A percentile compares a stretch with the other conserved stretches of the same genome.
These are phyloP conservation scores for Haematococcus sp. DNA, from an alignment of 139 green algal genomes.

Conservation along the genomic window DNA sequence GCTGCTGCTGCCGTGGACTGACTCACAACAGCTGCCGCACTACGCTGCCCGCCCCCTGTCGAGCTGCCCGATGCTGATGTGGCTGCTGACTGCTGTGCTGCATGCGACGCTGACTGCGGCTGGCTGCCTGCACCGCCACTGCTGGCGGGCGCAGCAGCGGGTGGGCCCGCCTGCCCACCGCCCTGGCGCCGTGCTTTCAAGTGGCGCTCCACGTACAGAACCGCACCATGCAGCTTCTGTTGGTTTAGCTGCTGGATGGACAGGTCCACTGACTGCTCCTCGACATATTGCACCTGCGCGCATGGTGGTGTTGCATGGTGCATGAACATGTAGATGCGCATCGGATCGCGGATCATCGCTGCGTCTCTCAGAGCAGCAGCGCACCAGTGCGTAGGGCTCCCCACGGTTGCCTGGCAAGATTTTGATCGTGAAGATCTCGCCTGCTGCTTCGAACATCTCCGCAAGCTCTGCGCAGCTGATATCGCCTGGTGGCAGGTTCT, in stretches of 20 bases:
- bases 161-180: neutral
- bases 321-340: neutral
- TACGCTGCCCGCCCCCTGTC: too few species aligned
- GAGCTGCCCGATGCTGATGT: too few species aligned
- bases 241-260: constrained; percentile 13
- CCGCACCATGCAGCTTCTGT: constrained; percentile 10
- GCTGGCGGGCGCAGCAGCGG: neutral
- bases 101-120: neutral
- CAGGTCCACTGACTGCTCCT: constrained; percentile 8
- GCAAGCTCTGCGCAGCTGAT: constrained; percentile 10
- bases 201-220: constrained; percentile 13
- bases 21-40: too few species aligned
- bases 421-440: constrained; percentile 16
- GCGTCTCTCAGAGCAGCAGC: too few species aligned
- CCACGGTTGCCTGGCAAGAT: constrained; percentile 8
- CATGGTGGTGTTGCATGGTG: neutral
- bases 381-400: constrained; percentile 11
- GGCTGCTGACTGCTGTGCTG: neutral
- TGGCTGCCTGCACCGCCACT: neutral
- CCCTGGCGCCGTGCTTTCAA: constrained; percentile 5
- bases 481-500: constrained; percentile 10
- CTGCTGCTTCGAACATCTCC: constrained; percentile 5
- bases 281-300: constrained; percentile 6
- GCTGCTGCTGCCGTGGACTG: too few species aligned
- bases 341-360: too few species aligned